Percentiles rank a stretch among this genome's conserved stretches.
Evolutionary conservation across 345 rosid species (phyloP).

Genomic region (Aurinia saxatilis): DNA sequence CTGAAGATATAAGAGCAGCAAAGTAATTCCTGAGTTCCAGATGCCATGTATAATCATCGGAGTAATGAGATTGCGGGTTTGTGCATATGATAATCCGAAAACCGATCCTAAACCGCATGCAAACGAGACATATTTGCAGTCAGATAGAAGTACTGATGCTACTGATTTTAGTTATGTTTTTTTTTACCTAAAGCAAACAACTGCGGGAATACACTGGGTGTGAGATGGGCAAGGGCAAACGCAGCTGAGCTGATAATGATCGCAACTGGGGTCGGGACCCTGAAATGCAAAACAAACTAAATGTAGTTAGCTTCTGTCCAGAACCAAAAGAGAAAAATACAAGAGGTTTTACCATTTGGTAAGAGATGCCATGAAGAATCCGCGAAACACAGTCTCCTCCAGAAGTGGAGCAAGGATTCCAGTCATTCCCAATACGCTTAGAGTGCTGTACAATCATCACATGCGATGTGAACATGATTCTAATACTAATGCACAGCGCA

Average conservation of each 20-base stretch:
- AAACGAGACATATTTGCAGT: not conserved
- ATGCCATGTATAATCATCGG: conserved; percentile 78
- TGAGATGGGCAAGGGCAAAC: conserved; percentile 83
- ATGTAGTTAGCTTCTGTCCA: not conserved
- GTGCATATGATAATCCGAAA: conserved; percentile 80
- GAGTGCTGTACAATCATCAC: conserved; percentile 48
- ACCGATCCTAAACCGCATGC: conserved; percentile 40
- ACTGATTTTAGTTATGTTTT: not conserved
- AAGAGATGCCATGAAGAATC: conserved; percentile 83
- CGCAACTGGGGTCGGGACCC: conserved; percentile 88
- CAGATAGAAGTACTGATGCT: not conserved
- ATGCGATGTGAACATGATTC: not conserved
- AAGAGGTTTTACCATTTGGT: conserved; percentile 62
- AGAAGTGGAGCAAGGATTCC: conserved; percentile 91
- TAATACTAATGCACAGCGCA: not conserved
- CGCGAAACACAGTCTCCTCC: conserved; percentile 94
- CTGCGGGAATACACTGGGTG: conserved; percentile 91
- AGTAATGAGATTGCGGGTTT: conserved; percentile 78
- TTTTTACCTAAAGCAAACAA: conserved; percentile 62
- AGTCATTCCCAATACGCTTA: conserved; percentile 76
- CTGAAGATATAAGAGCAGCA: conserved; percentile 81
- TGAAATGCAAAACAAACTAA: conserved; percentile 2
- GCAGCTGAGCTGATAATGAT: conserved; percentile 79
- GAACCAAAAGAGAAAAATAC: not conserved
- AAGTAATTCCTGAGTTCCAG: conserved; percentile 84